Evolutionary conservation across 2,329 filamentous ascomycete genomes (phyloP), one percentile per base, ranked within the genome.

Genomic region (Sclerotinia borealis): DNA sequence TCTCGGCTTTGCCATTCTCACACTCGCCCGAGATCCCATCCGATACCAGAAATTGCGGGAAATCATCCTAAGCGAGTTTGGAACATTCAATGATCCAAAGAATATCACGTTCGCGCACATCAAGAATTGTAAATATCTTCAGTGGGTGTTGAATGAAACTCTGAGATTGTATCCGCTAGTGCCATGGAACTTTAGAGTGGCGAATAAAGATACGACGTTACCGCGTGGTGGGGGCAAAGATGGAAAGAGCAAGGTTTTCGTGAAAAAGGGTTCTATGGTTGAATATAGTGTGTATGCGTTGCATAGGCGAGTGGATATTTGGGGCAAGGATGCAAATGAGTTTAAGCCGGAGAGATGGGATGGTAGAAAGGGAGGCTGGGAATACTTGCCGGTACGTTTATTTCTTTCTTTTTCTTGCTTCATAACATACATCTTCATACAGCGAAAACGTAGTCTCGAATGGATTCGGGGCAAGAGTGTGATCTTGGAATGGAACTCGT

Each of bases 161-260:
- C 77, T 86, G 6, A 80, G 83, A 13, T 68, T 83, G 0, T 79
- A 83, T 67, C 82, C 83, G 2, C 75, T 81, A 7, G 82, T 85
- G 13, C 83, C 83, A 2, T 67, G 78, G 48, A 86, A 86, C 71
- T 73, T 74, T 10, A 79, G 84, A 63, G 69, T 72, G 29, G 81
- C 61, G 4, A 63, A 63, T 15, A 59, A 34, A n/a, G 61, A 63
- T 62, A 76, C 74, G 0, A 71, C 71, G 0, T 59, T 78, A 3
- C 76, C 76, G 1, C 50, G 63, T 6, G 76, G 76, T 34, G 76
- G 76, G 4, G 76, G 76, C 0, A 68, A 67, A 1, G 74, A 76
- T 65, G 72, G 75, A 1, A 69, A 70, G 34, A 67, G 66, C 1
- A 73, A 71, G 8, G 66, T 77, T 7, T 74, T 76, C 39, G 61